Conservation (phyloP, 768 basidiomycete genomes). For the Leccinum truebloodii region DNA sequence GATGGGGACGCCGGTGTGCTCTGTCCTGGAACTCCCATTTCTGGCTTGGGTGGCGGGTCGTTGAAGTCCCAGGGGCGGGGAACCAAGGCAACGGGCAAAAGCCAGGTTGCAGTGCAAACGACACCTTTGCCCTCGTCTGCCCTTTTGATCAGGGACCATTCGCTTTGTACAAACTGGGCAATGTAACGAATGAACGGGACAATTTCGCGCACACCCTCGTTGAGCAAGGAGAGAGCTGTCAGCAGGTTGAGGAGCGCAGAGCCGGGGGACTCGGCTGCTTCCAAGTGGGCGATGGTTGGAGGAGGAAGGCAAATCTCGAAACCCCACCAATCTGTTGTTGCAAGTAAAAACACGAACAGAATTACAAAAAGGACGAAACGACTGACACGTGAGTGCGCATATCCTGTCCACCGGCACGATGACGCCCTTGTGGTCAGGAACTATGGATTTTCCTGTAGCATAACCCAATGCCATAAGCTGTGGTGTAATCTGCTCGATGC, state of each 20-base stretch:
- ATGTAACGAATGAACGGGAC: constrained; percentile 85
- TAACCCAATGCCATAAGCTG: constrained; percentile 77
- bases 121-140: constrained; percentile 76
- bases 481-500: constrained; percentile 70
- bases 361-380: neutral
- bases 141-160: constrained; percentile 63
- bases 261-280: constrained; percentile 60
- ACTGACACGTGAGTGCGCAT: constrained; percentile 76
- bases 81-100: constrained; percentile 78
- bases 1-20: constrained; percentile 25
- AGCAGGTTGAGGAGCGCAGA: constrained; percentile 68
- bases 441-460: constrained; percentile 64
- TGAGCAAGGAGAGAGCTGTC: constrained; percentile 66
- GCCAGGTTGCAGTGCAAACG: constrained; percentile 89
- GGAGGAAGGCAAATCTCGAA: constrained; percentile 76
- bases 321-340: constrained; percentile 82
- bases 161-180: constrained; percentile 74
- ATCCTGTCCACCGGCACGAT: constrained; percentile 77
- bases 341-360: constrained; percentile 10
- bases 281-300: constrained; percentile 61
- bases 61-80: constrained; percentile 81
- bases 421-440: constrained; percentile 68
- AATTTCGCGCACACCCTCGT: constrained; percentile 78
- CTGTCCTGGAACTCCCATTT: constrained; percentile 14
- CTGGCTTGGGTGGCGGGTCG: constrained; percentile 39